A percentile compares a stretch with the other conserved stretches of the same genome.
Evolutionary conservation across 169 alveolate genomes (phyloP).

Genomic region (Plasmodium falciparum): DNA sequence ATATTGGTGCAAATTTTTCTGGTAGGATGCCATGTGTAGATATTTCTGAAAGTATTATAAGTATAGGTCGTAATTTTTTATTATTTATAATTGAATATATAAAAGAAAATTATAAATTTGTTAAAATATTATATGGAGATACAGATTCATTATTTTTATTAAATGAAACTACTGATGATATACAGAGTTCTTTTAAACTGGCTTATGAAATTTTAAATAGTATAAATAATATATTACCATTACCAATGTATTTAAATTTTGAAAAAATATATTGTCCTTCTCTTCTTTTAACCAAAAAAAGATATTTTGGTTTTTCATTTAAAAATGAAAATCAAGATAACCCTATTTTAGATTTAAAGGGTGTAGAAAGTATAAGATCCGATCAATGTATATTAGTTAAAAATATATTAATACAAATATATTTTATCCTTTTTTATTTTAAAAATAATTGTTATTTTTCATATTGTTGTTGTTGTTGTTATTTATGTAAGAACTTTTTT

Average conservation of each 20-base stretch:
- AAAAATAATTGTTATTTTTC: conserved; percentile 50
- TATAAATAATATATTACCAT: conserved; percentile 88
- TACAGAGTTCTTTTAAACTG: conserved; percentile 90
- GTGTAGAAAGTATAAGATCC: conserved; percentile 78
- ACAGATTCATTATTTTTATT: conserved; percentile 98
- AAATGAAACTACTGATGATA: conserved; percentile 88
- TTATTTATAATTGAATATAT: conserved; percentile 92
- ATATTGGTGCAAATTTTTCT: conserved; percentile 94
- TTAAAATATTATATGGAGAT: conserved; percentile 97
- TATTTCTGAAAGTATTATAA: conserved; percentile 96
- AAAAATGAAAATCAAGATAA: conserved; percentile 57
- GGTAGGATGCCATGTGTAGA: conserved; percentile 99
- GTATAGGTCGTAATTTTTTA: conserved; percentile 96
- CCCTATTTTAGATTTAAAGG: conserved; percentile 55
- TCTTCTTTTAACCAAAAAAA: conserved; percentile 93
- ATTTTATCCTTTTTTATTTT: conserved; percentile 52
- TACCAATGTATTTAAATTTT: conserved; percentile 95
- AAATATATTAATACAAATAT: conserved; percentile 41
- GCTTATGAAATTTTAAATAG: conserved; percentile 90
- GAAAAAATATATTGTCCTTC: conserved; percentile 96
- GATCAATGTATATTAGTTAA: conserved; percentile 79
- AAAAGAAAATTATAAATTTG: conserved; percentile 87
- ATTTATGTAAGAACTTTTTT: conserved; percentile 46
- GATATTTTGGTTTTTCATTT: conserved; percentile 92
- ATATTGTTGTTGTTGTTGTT: conserved; percentile 67